phyloP scores from a whole-genome alignment of 257 asterid species.

The Salvia hispanica region DNA sequence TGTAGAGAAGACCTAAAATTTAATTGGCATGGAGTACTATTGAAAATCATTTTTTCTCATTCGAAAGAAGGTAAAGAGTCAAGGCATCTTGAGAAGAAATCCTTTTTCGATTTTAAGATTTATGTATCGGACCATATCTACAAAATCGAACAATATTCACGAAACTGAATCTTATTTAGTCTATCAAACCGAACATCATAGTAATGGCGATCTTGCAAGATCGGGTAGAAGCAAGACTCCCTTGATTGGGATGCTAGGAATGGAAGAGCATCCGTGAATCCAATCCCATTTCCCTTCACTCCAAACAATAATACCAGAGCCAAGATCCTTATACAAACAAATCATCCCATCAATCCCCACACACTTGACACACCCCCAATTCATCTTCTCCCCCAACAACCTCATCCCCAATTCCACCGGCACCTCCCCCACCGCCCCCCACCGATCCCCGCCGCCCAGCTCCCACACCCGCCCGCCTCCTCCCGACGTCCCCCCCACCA shows the following conservation, averaged over 20 bases:
- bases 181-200: conserved; percentile 1
- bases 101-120: too few relatives aligned
- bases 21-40: too few relatives aligned
- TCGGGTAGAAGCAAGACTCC: conserved; percentile 68
- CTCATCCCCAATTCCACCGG: conserved; percentile 54
- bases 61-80: too few relatives aligned
- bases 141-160: too few relatives aligned
- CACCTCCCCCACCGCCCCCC: conserved; percentile 62
- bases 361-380: conserved; percentile 68
- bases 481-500: conserved; percentile 63
- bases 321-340: conserved; percentile 65
- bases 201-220: conserved; percentile 36
- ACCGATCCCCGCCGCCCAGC: conserved; percentile 44
- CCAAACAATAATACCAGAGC: conserved; percentile 61
- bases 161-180: too few relatives aligned
- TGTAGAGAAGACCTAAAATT: too few relatives aligned
- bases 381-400: conserved; percentile 43
- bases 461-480: conserved; percentile 67
- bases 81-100: too few relatives aligned
- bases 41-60: too few relatives aligned
- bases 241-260: conserved; percentile 48
- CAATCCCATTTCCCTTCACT: conserved; percentile 65
- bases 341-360: conserved; percentile 59
- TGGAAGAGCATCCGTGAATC: conserved; percentile 57
- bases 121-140: too few relatives aligned